Conservation (phyloP, 345 rosid species). For the Lagerstroemia speciosa region DNA sequence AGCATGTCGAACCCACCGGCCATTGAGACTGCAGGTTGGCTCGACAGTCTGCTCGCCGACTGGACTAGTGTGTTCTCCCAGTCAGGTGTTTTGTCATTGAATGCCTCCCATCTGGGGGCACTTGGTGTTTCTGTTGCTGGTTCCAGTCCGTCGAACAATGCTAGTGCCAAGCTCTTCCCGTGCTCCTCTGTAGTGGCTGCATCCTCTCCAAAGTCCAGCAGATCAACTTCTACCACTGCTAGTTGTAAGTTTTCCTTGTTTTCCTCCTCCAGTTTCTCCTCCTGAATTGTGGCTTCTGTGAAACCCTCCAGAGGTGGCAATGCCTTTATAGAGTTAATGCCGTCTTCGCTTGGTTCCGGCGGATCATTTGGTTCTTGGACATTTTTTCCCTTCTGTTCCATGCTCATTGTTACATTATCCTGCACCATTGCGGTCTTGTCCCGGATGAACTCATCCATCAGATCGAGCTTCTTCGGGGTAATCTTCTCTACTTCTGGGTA, state of each 20-base stretch:
- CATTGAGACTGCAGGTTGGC: conserved; percentile 22
- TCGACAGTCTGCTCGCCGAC: conserved; percentile 40
- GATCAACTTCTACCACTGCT: conserved; percentile 49
- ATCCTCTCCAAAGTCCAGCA: conserved; percentile 45
- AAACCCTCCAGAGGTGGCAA: conserved; percentile 46
- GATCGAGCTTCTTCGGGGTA: conserved; percentile 64
- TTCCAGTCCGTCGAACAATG: conserved; percentile 49
- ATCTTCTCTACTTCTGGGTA: conserved; percentile 77
- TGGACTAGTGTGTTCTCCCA: conserved; percentile 79
- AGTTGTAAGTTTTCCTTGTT: conserved; percentile 11
- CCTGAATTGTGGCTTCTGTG: conserved; percentile 13
- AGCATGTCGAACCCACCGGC: conserved; percentile 44
- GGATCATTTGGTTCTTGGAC: conserved; percentile 17
- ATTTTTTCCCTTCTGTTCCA: conserved; percentile 17
- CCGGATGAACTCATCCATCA: conserved; percentile 73
- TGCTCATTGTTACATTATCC: conserved; percentile 6
- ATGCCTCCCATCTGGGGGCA: conserved; percentile 54
- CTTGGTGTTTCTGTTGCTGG: conserved; percentile 1
- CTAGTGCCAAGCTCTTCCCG: conserved; percentile 43
- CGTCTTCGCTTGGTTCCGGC: conserved; percentile 23
- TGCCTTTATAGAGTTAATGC: conserved; percentile 45
- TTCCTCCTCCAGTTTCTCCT: conserved; percentile 11
- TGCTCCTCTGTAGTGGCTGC: conserved; percentile 26
- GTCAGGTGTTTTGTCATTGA: conserved; percentile 41
- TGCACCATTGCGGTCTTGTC: conserved; percentile 50